phyloP scores from a whole-genome alignment of 1,284 basidiomycete species.

The Cryptococcus depauperatus region DNA sequence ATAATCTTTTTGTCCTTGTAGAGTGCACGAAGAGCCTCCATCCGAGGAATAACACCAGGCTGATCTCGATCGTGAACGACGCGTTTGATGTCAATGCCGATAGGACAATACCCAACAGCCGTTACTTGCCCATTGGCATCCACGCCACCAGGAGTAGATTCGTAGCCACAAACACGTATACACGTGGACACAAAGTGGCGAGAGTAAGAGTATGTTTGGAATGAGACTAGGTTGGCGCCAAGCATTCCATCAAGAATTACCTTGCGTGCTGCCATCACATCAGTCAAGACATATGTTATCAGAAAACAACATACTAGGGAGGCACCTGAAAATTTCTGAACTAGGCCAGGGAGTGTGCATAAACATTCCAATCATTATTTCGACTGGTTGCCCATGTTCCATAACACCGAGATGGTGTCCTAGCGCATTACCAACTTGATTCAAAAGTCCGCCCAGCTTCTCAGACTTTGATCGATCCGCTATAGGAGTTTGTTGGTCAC shows the following conservation, averaged over 20 bases:
- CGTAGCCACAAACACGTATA: conserved; percentile 92
- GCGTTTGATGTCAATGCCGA: conserved; percentile 91
- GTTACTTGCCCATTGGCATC: conserved; percentile 84
- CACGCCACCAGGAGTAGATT: conserved; percentile 73
- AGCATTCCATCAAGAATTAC: conserved; percentile 98
- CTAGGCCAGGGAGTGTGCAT: conserved; percentile 96
- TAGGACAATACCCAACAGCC: conserved; percentile 82
- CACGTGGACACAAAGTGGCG: conserved; percentile 92
- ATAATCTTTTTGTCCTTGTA: conserved; percentile 99
- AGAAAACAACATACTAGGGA: conserved; percentile 58
- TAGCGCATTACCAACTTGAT: conserved; percentile 23
- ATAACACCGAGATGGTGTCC: conserved; percentile 20
- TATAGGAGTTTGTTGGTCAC: conserved; percentile 9
- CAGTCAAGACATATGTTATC: not conserved
- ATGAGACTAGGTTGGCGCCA: conserved; percentile 89
- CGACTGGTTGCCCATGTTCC: conserved; percentile 17
- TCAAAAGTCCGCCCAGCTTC: conserved; percentile 23
- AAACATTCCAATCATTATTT: conserved; percentile 73
- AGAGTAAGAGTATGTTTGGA: conserved; percentile 96
- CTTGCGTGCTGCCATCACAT: conserved; percentile 55
- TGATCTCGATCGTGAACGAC: conserved; percentile 71
- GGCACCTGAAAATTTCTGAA: conserved; percentile 89
- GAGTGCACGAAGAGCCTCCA: conserved; percentile 70
- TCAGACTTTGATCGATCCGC: conserved; percentile 11
- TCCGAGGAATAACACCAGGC: conserved; percentile 79